Percentiles rank a stretch among this genome's conserved stretches.
Evolutionary conservation across 1,139 yeast genomes (phyloP).

Genomic region (Saccharomycopsis hybrid): DNA sequence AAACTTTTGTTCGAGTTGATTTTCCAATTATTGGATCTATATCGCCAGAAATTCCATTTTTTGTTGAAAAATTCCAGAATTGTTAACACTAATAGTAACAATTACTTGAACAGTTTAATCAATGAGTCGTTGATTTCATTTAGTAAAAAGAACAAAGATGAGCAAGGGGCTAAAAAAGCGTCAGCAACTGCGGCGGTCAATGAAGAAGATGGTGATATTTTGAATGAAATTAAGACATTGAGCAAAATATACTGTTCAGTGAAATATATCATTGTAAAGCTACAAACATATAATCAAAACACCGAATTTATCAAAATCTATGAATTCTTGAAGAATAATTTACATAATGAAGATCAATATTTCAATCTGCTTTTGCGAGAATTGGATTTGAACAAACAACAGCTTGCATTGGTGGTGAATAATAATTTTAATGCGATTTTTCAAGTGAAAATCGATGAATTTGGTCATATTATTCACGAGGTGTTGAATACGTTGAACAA

Average conservation of each 20-base stretch:
- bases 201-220: not conserved
- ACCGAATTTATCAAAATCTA: constrained; percentile 11
- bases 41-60: constrained; percentile 10
- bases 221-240: constrained; percentile 12
- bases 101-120: constrained; percentile 17
- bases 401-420: not conserved
- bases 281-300: constrained; percentile 14
- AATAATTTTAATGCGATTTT: constrained; percentile 9
- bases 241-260: constrained; percentile 18
- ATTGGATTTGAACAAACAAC: not conserved
- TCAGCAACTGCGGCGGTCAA: not conserved
- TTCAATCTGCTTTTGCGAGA: not conserved
- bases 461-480: constrained; percentile 13
- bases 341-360: not conserved
- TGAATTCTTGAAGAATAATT: not conserved
- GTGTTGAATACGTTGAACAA: constrained; percentile 6
- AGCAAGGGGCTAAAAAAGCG: not conserved
- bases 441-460: constrained; percentile 7
- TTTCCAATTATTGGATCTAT: constrained; percentile 11
- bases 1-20: constrained; percentile 13
- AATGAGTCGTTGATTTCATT: constrained; percentile 12
- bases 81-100: constrained; percentile 5
- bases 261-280: constrained; percentile 14
- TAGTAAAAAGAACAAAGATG: constrained; percentile 1
- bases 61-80: constrained; percentile 8